Evolutionary conservation across 305 asterid species (phyloP), one percentile per base, ranked within the genome.

Genomic region (Solanum chacoense): DNA sequence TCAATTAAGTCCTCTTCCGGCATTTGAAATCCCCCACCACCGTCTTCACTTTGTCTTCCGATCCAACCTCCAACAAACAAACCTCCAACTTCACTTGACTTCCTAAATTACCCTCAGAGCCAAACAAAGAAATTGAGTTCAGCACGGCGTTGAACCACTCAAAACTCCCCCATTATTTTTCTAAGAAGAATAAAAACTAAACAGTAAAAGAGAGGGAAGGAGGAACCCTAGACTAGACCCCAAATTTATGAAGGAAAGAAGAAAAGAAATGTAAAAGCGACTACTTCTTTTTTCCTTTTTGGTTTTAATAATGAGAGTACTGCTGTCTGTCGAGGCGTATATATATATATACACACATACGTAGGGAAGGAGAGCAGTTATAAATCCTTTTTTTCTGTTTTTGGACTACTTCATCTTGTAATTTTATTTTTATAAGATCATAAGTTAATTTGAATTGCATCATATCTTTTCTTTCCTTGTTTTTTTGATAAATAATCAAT

Each of bases 1-100:
- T 97, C 98, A 79, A 96, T 93, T 87, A 94, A 92, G 85, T 95
- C 97, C 91, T 96, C 98, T 91, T 96, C 99, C 94, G 98, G 98
- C 99, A 97, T 96, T 92, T 94, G 94, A 93, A 45, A 34, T 14
- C 76, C 11, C 12, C 67, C 67, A 7, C 24, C 67, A 55, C 67
- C 36, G 88, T 88, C 89, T 80, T 84, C 38, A 65, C 91, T 88
- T 40, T 84, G 79, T 29, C 29, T 38, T 32, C 84, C 88, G 35
- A 87, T 18, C 78, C 59, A 50, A 83, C 84, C 18, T 78, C 75
- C 75, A 71, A 71, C 76, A 71, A 71, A 65, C 50, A 87, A 90
- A 85, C 59, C 90, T 88, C 89, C 55, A 89, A 32, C 69, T 37
- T 55, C 86, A 90, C 67, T 80, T 42, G 85, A 88, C 80, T 85